These are phyloP conservation scores for Rhododendron molle DNA, from an alignment of 148 eudicot genomes.

Conservation along the genomic window DNA sequence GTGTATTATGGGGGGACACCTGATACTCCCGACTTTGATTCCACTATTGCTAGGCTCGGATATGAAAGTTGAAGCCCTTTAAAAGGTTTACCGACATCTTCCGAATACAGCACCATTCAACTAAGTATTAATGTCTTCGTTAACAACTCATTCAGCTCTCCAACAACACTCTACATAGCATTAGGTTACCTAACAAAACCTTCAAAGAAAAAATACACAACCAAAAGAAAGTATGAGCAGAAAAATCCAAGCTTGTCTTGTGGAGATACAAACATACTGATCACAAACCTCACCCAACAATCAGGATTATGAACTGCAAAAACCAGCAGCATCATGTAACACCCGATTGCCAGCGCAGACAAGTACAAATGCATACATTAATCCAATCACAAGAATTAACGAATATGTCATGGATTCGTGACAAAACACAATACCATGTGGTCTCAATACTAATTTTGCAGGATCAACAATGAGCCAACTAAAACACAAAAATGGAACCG, in stretches of 20 bases:
- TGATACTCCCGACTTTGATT: neutral
- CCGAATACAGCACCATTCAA: neutral
- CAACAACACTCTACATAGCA: neutral
- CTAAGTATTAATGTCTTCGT: neutral
- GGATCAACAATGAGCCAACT: neutral
- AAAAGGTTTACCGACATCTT: neutral
- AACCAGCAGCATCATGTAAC: neutral
- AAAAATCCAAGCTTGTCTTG: neutral
- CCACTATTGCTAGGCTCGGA: neutral
- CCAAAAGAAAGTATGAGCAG: neutral
- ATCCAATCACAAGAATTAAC: neutral
- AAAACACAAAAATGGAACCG: neutral
- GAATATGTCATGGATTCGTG: neutral
- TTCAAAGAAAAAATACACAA: neutral
- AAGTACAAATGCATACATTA: neutral
- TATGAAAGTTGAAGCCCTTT: constrained; percentile 4
- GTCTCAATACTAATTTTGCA: neutral
- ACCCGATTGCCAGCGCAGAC: neutral
- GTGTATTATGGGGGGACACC: neutral
- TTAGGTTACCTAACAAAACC: neutral
- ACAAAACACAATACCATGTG: neutral
- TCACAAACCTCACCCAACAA: neutral
- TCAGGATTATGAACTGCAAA: neutral
- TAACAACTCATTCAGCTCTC: neutral
- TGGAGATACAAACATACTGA: neutral